Base-by-base conservation (phyloP, 805 yeast genomes). In the Komagataella pastoris region DNA sequence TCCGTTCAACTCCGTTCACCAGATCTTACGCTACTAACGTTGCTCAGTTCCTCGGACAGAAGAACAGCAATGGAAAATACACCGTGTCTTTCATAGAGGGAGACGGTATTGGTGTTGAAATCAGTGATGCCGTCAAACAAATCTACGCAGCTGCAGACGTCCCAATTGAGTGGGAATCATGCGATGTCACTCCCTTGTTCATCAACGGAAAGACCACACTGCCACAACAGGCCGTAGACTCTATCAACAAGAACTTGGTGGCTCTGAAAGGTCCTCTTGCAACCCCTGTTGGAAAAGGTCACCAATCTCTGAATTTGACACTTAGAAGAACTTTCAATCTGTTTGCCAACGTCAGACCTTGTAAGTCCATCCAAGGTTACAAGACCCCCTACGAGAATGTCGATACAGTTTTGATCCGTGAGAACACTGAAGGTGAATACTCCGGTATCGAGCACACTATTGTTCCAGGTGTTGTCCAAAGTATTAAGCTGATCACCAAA, bases 261-360 rank as follows among this genome's bases (percentile, higher is more conserved):
- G 99, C 98, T 52, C 79, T 93, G 65, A 93, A 93, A 76, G 99
- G 99, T 60, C 98, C 98, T 30, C 76, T 93, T 64, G 98, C 97
- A 52, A 93, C 99, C 46, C 99, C 99, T 53, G 90, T 91, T 57
- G 99, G 97, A 63, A 91, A 91, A 74, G 99, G 99, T 66, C 98
- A 93, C 77, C 88, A 88, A 65, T 90, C 98, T 48, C 81, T 93
- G 79, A 93, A 93, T 79, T 78, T 93, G 77, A 91, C 99, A 44
- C 78, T 93, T 71, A 88, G 99, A 79, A 88, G 96, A 75, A 88
- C 98, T 51, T 93, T 93, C 76, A 83, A 85, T 72, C 76, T 93
- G 61, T 93, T 89, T 61, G 99, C 99, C 65, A 91, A 91, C 70
- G 95, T 93, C 53, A 86, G 97, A 75, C 98, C 97, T 52, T 93